phyloP scores from a whole-genome alignment of 257 asterid species.

The Cinchona pubescens region DNA sequence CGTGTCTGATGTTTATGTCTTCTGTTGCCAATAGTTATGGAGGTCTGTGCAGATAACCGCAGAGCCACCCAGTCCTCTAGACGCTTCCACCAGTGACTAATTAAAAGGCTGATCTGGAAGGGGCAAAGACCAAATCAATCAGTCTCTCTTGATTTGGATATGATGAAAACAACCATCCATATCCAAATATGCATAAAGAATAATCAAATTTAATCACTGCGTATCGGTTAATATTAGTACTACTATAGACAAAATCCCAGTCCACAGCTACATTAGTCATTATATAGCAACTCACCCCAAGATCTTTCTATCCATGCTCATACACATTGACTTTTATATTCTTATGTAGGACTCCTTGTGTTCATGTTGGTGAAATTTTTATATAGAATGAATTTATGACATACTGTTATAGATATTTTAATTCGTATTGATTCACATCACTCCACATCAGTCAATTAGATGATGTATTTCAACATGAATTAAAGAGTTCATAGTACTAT shows the following conservation, averaged over 20 bases:
- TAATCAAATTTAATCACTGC: slow-evolving; percentile 37
- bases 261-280: background rate
- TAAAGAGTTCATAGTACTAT: too few species aligned
- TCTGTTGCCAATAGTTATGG: background rate
- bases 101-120: background rate
- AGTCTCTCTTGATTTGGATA: slow-evolving; percentile 13
- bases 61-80: slow-evolving; percentile 5
- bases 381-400: too few species aligned
- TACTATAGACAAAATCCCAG: slow-evolving; percentile 24
- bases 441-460: too few species aligned
- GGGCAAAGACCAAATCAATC: slow-evolving; percentile 14
- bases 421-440: too few species aligned
- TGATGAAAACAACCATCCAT: slow-evolving; percentile 8
- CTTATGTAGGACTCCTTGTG: too few species aligned
- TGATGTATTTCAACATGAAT: too few species aligned
- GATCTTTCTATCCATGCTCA: background rate
- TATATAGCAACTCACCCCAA: background rate
- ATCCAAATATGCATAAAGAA: slow-evolving; percentile 12
- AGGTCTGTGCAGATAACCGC: background rate
- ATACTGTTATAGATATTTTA: too few species aligned
- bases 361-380: too few species aligned
- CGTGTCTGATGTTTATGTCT: too few species aligned
- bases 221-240: slow-evolving; percentile 30
- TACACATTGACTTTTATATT: too few species aligned
- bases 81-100: background rate